phyloP scores from a whole-genome alignment of 257 asterid species.

The Plantago ovata region DNA sequence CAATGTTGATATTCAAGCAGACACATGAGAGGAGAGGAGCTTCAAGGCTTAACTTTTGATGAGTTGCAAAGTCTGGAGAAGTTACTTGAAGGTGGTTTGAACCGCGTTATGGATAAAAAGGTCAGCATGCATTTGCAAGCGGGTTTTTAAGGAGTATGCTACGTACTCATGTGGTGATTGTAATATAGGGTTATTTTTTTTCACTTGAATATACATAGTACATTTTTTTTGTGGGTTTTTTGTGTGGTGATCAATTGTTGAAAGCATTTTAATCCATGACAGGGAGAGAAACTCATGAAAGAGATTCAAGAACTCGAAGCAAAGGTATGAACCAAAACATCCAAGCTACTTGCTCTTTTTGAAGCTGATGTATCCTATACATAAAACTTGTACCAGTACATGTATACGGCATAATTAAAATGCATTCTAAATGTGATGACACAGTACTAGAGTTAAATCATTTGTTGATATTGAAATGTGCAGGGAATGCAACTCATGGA shows the following conservation, averaged over 20 bases:
- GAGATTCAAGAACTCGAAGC: slow-evolving; percentile 74
- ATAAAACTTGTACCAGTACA: not conserved
- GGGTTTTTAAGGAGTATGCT: not conserved
- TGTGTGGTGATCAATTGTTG: not conserved
- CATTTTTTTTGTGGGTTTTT: not conserved
- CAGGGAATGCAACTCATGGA: slow-evolving; percentile 73
- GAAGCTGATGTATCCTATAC: not conserved
- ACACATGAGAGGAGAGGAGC: slow-evolving; percentile 94
- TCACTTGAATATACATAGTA: no score
- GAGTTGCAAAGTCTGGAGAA: slow-evolving; percentile 71
- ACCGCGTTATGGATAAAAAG: slow-evolving; percentile 66
- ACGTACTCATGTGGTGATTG: not conserved
- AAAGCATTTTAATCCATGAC: not conserved
- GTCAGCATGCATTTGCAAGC: slow-evolving; percentile 21
- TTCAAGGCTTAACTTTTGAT: slow-evolving; percentile 68
- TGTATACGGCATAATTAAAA: not conserved
- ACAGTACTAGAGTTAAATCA: not conserved
- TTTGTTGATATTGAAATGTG: not conserved
- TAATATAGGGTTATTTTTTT: no score
- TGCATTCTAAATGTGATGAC: not conserved
- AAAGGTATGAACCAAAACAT: slow-evolving; percentile 39
- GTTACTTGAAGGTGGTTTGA: slow-evolving; percentile 69
- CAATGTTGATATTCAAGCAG: slow-evolving; percentile 25
- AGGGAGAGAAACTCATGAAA: slow-evolving; percentile 69
- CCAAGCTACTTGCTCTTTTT: not conserved